A percentile compares a stretch with the other conserved stretches of the same genome.
Evolutionary conservation across 2,329 filamentous ascomycete genomes (phyloP).

Genomic region (Aureobasidium lini): DNA sequence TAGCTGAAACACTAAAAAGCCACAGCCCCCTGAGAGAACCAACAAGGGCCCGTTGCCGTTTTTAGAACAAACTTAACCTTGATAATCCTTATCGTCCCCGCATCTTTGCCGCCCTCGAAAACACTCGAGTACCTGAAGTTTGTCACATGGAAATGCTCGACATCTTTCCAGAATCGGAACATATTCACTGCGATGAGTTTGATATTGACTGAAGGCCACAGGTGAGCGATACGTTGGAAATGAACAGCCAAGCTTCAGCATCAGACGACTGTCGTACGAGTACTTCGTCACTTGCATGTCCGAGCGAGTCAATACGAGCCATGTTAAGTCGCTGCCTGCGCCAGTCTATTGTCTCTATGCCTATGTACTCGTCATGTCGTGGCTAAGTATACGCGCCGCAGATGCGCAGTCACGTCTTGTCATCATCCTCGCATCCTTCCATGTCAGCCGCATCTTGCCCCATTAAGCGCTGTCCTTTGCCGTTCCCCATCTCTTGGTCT

Average conservation of each 20-base stretch:
- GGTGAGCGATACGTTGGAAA: too few species aligned
- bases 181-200: too few species aligned
- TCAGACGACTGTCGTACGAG: too few species aligned
- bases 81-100: not conserved
- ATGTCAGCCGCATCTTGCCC: not conserved
- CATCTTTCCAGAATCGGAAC: too few species aligned
- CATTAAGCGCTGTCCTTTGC: slow-evolving; percentile 2
- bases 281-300: not conserved
- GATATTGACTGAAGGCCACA: too few species aligned
- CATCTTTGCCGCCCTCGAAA: not conserved
- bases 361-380: slow-evolving; percentile 5
- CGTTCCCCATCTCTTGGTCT: slow-evolving; percentile 71
- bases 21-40: not conserved
- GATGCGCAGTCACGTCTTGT: not conserved
- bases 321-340: not conserved
- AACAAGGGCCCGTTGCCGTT: not conserved
- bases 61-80: not conserved
- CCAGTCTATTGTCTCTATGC: not conserved
- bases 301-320: not conserved
- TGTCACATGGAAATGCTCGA: too few species aligned
- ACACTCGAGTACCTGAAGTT: too few species aligned
- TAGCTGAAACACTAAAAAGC: slow-evolving; percentile 5
- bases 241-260: too few species aligned
- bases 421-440: slow-evolving; percentile 1
- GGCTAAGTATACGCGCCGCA: not conserved